These are phyloP conservation scores for Termitomyces eurrhizus DNA, from an alignment of 768 basidiomycete species.

Conservation along the genomic window DNA sequence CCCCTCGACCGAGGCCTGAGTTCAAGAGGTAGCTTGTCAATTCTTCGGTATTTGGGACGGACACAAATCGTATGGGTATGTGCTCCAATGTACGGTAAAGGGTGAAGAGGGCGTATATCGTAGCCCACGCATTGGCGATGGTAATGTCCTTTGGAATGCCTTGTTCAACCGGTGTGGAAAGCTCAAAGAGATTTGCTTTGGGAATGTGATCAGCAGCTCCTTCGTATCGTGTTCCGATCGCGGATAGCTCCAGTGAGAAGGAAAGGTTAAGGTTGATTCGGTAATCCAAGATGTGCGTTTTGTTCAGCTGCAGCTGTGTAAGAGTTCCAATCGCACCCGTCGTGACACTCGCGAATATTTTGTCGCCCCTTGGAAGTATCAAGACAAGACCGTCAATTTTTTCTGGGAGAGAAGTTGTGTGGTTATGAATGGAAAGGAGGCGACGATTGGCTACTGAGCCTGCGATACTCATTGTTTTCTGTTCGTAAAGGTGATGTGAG, in stretches of 20 bases:
- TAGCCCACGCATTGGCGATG: conserved; percentile 35
- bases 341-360: conserved; percentile 15
- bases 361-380: conserved; percentile 26
- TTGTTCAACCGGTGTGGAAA: conserved; percentile 17
- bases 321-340: conserved; percentile 7
- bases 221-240: conserved; percentile 26
- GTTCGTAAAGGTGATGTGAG: neutral
- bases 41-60: conserved; percentile 26
- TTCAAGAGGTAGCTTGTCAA: conserved; percentile 33
- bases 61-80: conserved; percentile 34
- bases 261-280: conserved; percentile 5
- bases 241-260: conserved; percentile 22
- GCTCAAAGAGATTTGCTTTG: conserved; percentile 21
- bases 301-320: conserved; percentile 21
- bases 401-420: conserved; percentile 13
- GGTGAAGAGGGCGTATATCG: conserved; percentile 38
- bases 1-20: conserved; percentile 31
- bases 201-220: conserved; percentile 26
- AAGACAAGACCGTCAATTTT: conserved; percentile 19
- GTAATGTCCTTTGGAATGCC: conserved; percentile 17
- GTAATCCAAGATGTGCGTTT: conserved; percentile 18
- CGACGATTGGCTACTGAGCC: conserved; percentile 14
- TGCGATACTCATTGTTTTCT: neutral
- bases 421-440: conserved; percentile 21
- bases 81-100: conserved; percentile 34